Conservation (phyloP, 768 basidiomycete species). For the Termitomyces sp. region DNA sequence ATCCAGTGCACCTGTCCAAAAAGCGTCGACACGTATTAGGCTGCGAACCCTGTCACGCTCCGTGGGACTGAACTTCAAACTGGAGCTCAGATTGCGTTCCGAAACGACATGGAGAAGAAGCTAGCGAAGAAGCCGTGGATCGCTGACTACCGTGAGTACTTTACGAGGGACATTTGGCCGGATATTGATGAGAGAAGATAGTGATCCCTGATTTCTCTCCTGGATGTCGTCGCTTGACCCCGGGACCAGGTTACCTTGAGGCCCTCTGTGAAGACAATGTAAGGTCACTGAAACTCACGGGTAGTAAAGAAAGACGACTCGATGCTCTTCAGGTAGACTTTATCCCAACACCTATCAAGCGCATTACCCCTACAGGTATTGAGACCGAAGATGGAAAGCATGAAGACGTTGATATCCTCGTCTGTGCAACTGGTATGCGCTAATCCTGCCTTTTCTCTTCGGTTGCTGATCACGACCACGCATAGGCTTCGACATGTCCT, state of each 20-base stretch:
- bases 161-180: background rate
- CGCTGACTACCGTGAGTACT: constrained; percentile 42
- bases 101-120: constrained; percentile 40
- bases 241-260: constrained; percentile 64
- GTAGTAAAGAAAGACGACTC: background rate
- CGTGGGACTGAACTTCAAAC: constrained; percentile 32
- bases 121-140: constrained; percentile 57
- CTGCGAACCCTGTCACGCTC: constrained; percentile 36
- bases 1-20: background rate
- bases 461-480: background rate
- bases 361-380: constrained; percentile 49
- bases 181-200: constrained; percentile 14
- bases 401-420: constrained; percentile 51
- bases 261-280: constrained; percentile 61
- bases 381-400: constrained; percentile 49
- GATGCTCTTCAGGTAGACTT: constrained; percentile 42
- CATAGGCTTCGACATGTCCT: constrained; percentile 49
- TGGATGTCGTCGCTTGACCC: constrained; percentile 59
- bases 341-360: constrained; percentile 42
- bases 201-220: constrained; percentile 59
- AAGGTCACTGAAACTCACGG: background rate
- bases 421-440: constrained; percentile 54
- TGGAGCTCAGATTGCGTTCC: constrained; percentile 30
- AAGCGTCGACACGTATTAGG: constrained; percentile 17
- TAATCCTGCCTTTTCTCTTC: background rate